Conservation (phyloP, 352 stramenopile species). For the Achlya hypogyna region DNA sequence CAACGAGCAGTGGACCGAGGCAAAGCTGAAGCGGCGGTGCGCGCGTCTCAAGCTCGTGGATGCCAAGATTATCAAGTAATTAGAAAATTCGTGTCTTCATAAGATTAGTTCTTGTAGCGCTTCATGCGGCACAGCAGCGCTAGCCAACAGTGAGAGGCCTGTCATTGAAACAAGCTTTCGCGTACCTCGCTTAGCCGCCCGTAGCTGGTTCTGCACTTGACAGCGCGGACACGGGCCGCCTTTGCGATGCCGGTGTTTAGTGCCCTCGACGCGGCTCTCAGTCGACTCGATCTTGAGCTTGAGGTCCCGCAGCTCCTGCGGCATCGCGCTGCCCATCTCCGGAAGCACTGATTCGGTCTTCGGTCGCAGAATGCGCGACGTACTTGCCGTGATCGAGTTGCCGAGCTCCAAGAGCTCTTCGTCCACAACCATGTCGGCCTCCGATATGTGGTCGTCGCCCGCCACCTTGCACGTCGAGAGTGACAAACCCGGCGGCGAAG, state of each 20-base stretch:
- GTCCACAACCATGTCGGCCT: constrained; percentile 19
- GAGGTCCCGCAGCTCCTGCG: constrained; percentile 68
- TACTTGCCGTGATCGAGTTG: constrained; percentile 23
- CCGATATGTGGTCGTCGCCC: constrained; percentile 15
- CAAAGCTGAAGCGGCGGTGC: constrained; percentile 60
- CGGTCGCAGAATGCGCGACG: constrained; percentile 5
- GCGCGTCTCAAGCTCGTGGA: constrained; percentile 64
- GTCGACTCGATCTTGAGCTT: constrained; percentile 81
- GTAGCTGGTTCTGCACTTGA: constrained; percentile 75
- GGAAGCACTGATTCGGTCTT: constrained; percentile 53
- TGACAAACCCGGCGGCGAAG: background rate
- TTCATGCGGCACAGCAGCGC: constrained; percentile 17
- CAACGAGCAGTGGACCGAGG: constrained; percentile 74
- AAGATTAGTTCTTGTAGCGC: constrained; percentile 17
- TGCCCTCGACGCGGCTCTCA: constrained; percentile 76
- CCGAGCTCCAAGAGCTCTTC: constrained; percentile 15
- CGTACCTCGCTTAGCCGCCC: constrained; percentile 45
- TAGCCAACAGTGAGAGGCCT: background rate
- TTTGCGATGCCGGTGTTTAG: constrained; percentile 81
- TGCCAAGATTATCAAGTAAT: constrained; percentile 49
- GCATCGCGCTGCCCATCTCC: constrained; percentile 56
- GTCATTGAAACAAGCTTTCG: no score
- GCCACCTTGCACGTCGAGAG: constrained; percentile 8
- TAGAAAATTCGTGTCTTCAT: constrained; percentile 1
- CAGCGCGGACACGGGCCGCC: constrained; percentile 68